Evolutionary conservation across 1,139 yeast species (phyloP), one percentile per base, ranked within the genome.

Genomic region (Diutina catenulata): DNA sequence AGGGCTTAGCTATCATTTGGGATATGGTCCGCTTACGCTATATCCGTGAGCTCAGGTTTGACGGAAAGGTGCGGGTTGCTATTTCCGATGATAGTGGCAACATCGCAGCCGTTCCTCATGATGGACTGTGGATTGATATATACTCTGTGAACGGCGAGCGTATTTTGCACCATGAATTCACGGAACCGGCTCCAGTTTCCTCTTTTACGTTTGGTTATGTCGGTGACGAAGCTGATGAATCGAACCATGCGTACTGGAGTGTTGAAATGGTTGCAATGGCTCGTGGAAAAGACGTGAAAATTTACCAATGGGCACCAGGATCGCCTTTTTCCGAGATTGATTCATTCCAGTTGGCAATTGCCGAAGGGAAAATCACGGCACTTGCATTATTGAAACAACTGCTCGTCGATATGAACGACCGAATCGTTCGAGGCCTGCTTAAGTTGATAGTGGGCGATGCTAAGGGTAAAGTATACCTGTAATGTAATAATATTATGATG

Each of bases 31-130:
- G 77, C 24, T 64, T 61, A 40, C 66, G 63, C 38, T 62, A 66
- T 38, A 67, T 80, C 9, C 54, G 80, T 40, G 56, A 58, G 37
- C 49, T 80, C 2, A 11, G 9, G 28, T 23, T 23, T 33, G 22
- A 42, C 2, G 37, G 38, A 13, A 45, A 45, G 6, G 52, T 56
- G n/a, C 52, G 59, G 21, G 53, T 68, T 3, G 59, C 72, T 7
- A 62, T 79, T 19, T 74, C 81, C 1, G 65, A 70, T 45, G 74
- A 72, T 40, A 58, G 74, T 0, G 87, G 84, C 0, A 61, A 63
- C 38, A 63, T 80, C n/a, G 35, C 16, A n/a, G n/a, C 21, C 5
- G 35, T 31, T 5, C 21, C 20, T 14, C 5, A 9, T 10, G 13
- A 19, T 13, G 13, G 13, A 11, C 16, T n/a, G 8, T 14, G n/a